Percentiles rank a stretch among this genome's conserved stretches.
Conservation (phyloP, 139 green algal genomes). For the Chlamydomonas sp. region DNA sequence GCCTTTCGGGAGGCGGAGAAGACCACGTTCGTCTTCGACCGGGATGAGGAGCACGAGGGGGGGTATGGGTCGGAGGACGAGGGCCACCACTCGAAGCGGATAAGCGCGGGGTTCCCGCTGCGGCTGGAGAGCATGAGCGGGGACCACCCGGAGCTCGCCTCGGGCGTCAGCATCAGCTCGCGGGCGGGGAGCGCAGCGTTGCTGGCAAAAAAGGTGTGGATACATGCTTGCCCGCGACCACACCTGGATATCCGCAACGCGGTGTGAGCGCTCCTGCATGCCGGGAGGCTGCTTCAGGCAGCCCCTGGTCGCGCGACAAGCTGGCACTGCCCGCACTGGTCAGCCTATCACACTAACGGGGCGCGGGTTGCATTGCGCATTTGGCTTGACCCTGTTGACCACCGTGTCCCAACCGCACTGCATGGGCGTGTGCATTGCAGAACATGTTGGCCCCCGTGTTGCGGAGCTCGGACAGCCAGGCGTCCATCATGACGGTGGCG, state of each 20-base stretch:
- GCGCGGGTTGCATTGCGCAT: too few species aligned
- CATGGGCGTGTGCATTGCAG: background rate
- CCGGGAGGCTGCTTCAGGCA: too few species aligned
- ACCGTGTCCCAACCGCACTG: background rate
- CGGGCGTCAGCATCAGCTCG: background rate
- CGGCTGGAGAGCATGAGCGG: slow-evolving; percentile 14
- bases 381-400: too few species aligned
- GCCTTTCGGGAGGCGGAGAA: slow-evolving; percentile 7
- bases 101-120: background rate
- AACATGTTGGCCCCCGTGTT: slow-evolving; percentile 7
- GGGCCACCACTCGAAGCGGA: background rate
- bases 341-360: too few species aligned
- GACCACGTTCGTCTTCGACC: background rate
- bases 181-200: slow-evolving; percentile 12
- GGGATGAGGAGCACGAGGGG: background rate
- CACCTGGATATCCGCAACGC: too few species aligned
- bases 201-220: slow-evolving; percentile 7
- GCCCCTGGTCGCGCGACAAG: too few species aligned
- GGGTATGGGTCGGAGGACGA: slow-evolving; percentile 2
- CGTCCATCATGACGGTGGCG: background rate
- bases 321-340: too few species aligned
- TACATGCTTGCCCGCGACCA: too few species aligned
- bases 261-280: too few species aligned
- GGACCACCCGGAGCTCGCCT: background rate
- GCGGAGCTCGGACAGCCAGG: slow-evolving; percentile 2